Conservation (phyloP, 164 flowering plant species). For the Stephania yunnanensis region DNA sequence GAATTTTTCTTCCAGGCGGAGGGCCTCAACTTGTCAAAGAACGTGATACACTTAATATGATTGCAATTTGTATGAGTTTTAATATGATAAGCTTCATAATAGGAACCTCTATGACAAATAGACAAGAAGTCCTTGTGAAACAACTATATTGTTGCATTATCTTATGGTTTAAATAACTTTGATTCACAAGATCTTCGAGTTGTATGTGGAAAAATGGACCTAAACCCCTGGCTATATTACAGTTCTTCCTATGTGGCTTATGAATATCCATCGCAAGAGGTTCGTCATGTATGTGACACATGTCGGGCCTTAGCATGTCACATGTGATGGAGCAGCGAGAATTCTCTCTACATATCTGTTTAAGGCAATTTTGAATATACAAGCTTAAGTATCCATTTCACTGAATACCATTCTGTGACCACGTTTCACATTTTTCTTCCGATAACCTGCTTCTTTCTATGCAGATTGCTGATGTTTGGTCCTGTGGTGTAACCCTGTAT, state of each 20-base stretch:
- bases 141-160: not conserved
- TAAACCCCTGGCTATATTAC: constrained; percentile 1
- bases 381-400: not conserved
- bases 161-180: not conserved
- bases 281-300: not conserved
- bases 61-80: too few relatives aligned
- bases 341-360: not conserved
- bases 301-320: not conserved
- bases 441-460: constrained; percentile 3
- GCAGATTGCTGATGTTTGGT: constrained; percentile 96
- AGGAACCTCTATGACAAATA: too few relatives aligned
- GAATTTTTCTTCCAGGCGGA: too few relatives aligned
- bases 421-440: not conserved
- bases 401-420: not conserved
- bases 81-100: too few relatives aligned
- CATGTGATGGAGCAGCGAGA: not conserved
- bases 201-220: not conserved
- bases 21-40: too few relatives aligned
- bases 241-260: not conserved
- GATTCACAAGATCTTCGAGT: not conserved
- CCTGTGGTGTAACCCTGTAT: constrained; percentile 85
- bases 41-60: too few relatives aligned
- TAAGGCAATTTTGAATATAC: not conserved
- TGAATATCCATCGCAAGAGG: not conserved
- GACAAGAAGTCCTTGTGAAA: not conserved